phyloP scores from a whole-genome alignment of 768 basidiomycete species.

The Infundibulicybe gibba region DNA sequence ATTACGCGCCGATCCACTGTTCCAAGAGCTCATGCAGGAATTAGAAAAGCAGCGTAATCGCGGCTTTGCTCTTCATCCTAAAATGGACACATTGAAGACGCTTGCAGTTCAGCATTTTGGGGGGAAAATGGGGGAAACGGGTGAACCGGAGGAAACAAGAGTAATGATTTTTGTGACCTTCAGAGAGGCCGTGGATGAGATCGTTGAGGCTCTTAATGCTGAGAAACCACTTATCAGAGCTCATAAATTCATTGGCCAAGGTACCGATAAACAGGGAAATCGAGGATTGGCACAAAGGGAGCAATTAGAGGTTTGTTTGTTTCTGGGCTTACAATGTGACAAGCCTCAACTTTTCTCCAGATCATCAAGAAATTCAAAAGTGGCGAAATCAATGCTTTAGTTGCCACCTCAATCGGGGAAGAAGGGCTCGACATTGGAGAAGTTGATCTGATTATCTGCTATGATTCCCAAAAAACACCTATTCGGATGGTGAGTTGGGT shows the following conservation, averaged over 20 bases:
- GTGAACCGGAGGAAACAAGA: constrained; percentile 46
- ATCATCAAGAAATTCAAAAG: constrained; percentile 83
- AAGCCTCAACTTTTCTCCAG: constrained; percentile 33
- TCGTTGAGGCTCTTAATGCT: constrained; percentile 74
- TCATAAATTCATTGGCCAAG: constrained; percentile 88
- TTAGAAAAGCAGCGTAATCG: constrained; percentile 53
- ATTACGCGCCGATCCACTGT: constrained; percentile 50
- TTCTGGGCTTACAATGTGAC: background rate
- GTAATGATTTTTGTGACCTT: constrained; percentile 96
- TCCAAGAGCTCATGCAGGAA: constrained; percentile 63
- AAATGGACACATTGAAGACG: constrained; percentile 80
- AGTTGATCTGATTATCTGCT: constrained; percentile 93
- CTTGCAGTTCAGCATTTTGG: constrained; percentile 82
- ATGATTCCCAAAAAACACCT: constrained; percentile 94
- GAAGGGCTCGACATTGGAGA: constrained; percentile 99
- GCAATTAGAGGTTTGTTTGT: constrained; percentile 70
- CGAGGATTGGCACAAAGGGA: constrained; percentile 91
- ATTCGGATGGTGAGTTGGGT: constrained; percentile 80
- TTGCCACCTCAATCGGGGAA: constrained; percentile 96
- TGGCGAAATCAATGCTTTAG: constrained; percentile 87
- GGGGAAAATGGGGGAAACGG: constrained; percentile 36
- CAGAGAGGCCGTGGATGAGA: constrained; percentile 87
- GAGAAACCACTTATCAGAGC: constrained; percentile 79
- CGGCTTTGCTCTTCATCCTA: constrained; percentile 77
- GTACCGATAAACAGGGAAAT: constrained; percentile 76